These are phyloP conservation scores for Entomortierella beljakovae DNA, from an alignment of 192 early-diverging fungal species.

Conservation along the genomic window DNA sequence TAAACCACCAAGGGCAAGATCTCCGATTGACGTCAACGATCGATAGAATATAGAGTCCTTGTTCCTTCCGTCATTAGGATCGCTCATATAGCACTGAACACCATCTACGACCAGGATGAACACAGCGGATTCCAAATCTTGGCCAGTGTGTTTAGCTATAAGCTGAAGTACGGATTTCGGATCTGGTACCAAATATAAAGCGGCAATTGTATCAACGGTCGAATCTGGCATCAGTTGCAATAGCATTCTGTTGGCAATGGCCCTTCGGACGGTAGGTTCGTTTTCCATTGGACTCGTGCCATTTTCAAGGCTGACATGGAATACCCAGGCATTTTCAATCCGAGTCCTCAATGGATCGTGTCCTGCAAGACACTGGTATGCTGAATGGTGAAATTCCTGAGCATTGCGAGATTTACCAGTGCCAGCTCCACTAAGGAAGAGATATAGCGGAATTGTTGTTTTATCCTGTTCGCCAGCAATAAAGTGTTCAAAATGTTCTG, in stretches of 20 bases:
- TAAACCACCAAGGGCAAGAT: slow-evolving; percentile 20
- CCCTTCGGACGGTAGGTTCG: slow-evolving; percentile 3
- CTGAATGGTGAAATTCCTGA: slow-evolving; percentile 33
- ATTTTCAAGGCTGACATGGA: slow-evolving; percentile 50
- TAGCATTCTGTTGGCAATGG: slow-evolving; percentile 47
- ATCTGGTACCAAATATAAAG: slow-evolving; percentile 23
- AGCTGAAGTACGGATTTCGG: slow-evolving; percentile 30
- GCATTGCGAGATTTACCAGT: slow-evolving; percentile 41
- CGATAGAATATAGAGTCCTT: slow-evolving; percentile 29
- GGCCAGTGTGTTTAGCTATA: slow-evolving; percentile 11
- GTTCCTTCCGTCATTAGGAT: slow-evolving; percentile 20
- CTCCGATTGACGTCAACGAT: slow-evolving; percentile 31
- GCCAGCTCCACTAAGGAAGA: slow-evolving; percentile 28
- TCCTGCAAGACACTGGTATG: slow-evolving; percentile 19
- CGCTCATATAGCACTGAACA: slow-evolving; percentile 27
- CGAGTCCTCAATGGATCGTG: slow-evolving; percentile 24
- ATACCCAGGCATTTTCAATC: slow-evolving; percentile 50
- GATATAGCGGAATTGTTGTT: slow-evolving; percentile 26
- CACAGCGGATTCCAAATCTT: slow-evolving; percentile 30
- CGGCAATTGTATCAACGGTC: slow-evolving; percentile 9
- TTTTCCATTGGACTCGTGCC: slow-evolving; percentile 22
- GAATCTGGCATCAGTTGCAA: slow-evolving; percentile 34
- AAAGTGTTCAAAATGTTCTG: slow-evolving; percentile 11
- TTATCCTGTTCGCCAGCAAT: slow-evolving; percentile 13
- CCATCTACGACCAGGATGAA: slow-evolving; percentile 47